phyloP scores from a whole-genome alignment of 202 grass and related monocot genomes.

The Bolboschoenoplectus hybrid region DNA sequence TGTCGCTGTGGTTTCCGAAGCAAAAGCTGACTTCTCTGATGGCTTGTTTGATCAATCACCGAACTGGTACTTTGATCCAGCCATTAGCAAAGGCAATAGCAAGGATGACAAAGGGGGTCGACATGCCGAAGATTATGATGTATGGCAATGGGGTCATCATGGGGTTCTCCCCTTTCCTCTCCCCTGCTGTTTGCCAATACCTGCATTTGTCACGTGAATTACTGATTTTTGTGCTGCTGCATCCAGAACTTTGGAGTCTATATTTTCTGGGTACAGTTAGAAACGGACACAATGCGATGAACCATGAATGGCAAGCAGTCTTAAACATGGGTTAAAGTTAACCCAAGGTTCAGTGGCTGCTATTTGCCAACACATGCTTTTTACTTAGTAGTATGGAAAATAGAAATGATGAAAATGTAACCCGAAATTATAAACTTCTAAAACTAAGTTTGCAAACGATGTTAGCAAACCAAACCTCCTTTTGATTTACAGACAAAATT shows the following conservation, averaged over 20 bases:
- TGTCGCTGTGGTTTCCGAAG: neutral
- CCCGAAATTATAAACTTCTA: neutral
- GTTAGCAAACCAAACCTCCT: neutral
- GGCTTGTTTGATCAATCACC: slow-evolving; percentile 36
- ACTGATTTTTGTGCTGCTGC: neutral
- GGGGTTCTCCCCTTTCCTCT: slow-evolving; percentile 94
- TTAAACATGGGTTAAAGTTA: neutral
- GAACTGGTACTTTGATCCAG: slow-evolving; percentile 82
- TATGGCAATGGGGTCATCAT: slow-evolving; percentile 91
- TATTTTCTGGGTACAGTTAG: neutral
- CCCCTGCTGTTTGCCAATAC: slow-evolving; percentile 87
- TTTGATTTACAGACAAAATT: neutral
- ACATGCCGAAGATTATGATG: slow-evolving; percentile 96
- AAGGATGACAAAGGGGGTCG: slow-evolving; percentile 89
- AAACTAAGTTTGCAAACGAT: neutral
- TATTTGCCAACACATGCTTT: neutral
- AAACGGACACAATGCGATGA: neutral
- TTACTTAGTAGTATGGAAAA: neutral
- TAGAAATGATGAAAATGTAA: neutral
- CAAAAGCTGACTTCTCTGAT: neutral
- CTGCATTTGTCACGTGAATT: slow-evolving; percentile 48
- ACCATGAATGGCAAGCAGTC: neutral
- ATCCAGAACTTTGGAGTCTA: neutral
- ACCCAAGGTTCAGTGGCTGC: neutral
- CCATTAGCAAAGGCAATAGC: slow-evolving; percentile 95